Conservation (phyloP, 2,329 filamentous ascomycete genomes). For the Fonsecaea pedrosoi region DNA sequence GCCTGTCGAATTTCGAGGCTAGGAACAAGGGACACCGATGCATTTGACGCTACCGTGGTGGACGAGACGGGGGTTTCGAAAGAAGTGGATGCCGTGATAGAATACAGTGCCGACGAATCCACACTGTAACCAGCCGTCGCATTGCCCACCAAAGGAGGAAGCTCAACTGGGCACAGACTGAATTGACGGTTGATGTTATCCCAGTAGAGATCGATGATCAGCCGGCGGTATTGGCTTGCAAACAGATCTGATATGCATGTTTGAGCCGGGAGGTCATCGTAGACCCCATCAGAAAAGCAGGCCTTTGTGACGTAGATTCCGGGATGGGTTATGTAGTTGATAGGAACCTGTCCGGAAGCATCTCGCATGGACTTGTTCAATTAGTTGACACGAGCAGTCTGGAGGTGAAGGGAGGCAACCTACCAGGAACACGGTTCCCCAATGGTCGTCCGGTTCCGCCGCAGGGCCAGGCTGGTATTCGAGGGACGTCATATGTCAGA, state of each 20-base stretch:
- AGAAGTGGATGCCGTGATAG: constrained; percentile 28
- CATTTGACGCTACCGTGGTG: constrained; percentile 5
- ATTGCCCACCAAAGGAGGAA: constrained; percentile 36
- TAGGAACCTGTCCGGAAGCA: constrained; percentile 63
- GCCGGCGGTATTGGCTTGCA: constrained; percentile 63
- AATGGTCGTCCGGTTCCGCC: constrained; percentile 48
- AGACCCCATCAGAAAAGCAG: constrained; percentile 64
- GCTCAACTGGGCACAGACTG: constrained; percentile 65
- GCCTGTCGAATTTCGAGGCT: constrained; percentile 23
- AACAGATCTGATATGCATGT: constrained; percentile 70
- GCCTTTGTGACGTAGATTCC: constrained; percentile 64
- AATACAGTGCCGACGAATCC: constrained; percentile 28
- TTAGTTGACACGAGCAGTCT: neutral
- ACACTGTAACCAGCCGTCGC: constrained; percentile 31
- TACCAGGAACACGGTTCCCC: constrained; percentile 50
- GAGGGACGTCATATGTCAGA: constrained; percentile 48
- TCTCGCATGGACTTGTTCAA: constrained; percentile 65
- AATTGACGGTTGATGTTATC: constrained; percentile 61
- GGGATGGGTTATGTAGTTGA: constrained; percentile 67
- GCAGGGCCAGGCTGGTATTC: constrained; percentile 49
- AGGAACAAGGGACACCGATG: neutral
- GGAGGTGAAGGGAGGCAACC: constrained; percentile 18
- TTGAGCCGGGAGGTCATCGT: constrained; percentile 58
- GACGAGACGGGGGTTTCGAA: neutral
- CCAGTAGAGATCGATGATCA: constrained; percentile 70